Base-by-base conservation (phyloP, 768 basidiomycete genomes). In the Termitomyces sp. region DNA sequence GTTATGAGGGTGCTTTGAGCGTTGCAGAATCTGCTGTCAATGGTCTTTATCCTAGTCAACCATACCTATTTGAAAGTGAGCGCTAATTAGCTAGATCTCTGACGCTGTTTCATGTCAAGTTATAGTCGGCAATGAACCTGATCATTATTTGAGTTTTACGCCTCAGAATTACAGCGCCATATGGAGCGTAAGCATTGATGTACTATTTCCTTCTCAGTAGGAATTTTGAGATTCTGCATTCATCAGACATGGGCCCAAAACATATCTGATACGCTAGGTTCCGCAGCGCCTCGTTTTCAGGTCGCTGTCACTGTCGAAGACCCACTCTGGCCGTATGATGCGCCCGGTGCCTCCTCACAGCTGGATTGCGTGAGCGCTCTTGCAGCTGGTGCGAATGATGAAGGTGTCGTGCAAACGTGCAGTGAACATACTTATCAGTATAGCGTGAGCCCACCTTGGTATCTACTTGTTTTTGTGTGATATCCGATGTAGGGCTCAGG, bases 381-480 rank as follows among this genome's bases (percentile, higher is more conserved):
- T 10, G 75, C 73, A 37, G 76, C 79, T 42, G 80, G 80, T 30
- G 76, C 71, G 3, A 69, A 79, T 54, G 60, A 63, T 7, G 74
- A 66, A 28, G 63, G 68, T 54, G 76, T 77, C n/a, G 76, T 77
- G 12, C 71, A 68, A 47, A 72, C 69, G 3, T 81, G 80, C 60
- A 80, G 78, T 58, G 80, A 82, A 63, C 80, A 80, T 54, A 79
- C 79, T 2, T 80, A 81, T 59, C 79, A 81, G 55, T 81, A 81
- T 59, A 79, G 75, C 57, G 79, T 79, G 58, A 59, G 76, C 63
- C 28, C 32, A n/a, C 27, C 23, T 14, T 17, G 7, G 10, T 9
- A 3, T 44, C 21, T n/a, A 10, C 14, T 30, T 45, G 14, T 37
- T 54, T 35, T 32, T 25, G 10, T 25, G 21, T 23, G 21, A 21